These are phyloP conservation scores for Eucalyptus shirleyi DNA, from an alignment of 345 rosid genomes.

Conservation along the genomic window DNA sequence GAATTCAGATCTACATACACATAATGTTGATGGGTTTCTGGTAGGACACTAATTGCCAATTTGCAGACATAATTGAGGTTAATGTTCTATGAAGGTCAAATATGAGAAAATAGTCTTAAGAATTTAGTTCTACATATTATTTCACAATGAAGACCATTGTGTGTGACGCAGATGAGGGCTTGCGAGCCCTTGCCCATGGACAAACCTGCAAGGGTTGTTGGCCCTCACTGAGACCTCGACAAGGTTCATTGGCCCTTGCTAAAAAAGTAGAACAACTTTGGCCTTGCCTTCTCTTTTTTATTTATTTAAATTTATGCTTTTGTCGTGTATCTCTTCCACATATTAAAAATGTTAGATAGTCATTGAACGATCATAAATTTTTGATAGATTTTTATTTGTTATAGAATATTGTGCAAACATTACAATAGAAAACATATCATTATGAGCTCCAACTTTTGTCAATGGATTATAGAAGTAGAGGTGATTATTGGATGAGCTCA, in stretches of 20 bases:
- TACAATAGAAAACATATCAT: neutral
- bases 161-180: fast-evolving
- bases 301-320: neutral
- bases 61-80: no score
- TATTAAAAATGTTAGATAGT: neutral
- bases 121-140: neutral
- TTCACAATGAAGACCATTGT: neutral
- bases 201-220: neutral
- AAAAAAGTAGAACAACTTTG: neutral
- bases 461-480: neutral
- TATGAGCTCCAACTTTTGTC: neutral
- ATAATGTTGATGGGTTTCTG: no score
- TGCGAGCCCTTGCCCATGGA: neutral
- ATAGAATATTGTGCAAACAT: neutral
- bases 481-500: neutral
- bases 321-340: neutral
- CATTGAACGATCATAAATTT: neutral
- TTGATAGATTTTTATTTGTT: neutral
- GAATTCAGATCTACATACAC: no score
- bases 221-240: neutral
- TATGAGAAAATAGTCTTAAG: neutral
- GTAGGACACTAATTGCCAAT: no score
- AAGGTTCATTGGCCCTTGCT: no score
- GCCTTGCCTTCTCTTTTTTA: neutral
- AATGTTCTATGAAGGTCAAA: neutral